Evolutionary conservation across 2,329 filamentous ascomycete species (phyloP), one percentile per base, ranked within the genome.

Genomic region (Zasmidium angulare): DNA sequence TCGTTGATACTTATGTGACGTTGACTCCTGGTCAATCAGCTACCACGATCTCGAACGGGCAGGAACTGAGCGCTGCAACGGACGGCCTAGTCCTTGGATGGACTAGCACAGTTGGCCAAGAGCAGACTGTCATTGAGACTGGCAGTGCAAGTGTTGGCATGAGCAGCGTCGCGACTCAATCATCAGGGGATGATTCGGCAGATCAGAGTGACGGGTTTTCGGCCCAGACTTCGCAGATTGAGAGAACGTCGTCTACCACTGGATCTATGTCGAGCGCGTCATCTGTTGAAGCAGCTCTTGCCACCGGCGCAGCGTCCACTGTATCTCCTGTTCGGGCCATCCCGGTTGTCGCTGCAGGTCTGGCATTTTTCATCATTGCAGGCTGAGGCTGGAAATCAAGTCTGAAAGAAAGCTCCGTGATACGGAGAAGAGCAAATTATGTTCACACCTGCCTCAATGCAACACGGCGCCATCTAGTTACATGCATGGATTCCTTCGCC

Each of bases 21-120:
- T 29, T 67, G n/a, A 63, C 58, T 1, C 61, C 61, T 4, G 63
- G 64, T 26, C 62, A 56, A 19, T 47, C 36, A 22, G 59, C 65
- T 1, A 46, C 58, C 3, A 63, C 61, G 2, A 47, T 66, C 3
- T 14, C 46, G 1, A 50, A 61, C 31, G 64, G 65, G 11, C 20
- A 63, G 10, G 48, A 61, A 7, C 36, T 68, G 46, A 68, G 63
- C 40, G 60, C 61, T 46, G 59, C 57, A 10, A 59, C 46, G 12
- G 23, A 60, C 40, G 59, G 57, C 29, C 17, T 56, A 3, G 31
- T 56, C 19, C 3, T 56, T 10, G 47, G 22, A 1, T 51, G 22
- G 9, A 12, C 19, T 1, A 50, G 24, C 23, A 56, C 54, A 23
- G 19, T 56, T 22, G 54, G 48, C 17, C 1, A 26, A 4, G 23